Base-by-base conservation (phyloP, 2,329 filamentous ascomycete genomes). In the Trichophaea hybrida region DNA sequence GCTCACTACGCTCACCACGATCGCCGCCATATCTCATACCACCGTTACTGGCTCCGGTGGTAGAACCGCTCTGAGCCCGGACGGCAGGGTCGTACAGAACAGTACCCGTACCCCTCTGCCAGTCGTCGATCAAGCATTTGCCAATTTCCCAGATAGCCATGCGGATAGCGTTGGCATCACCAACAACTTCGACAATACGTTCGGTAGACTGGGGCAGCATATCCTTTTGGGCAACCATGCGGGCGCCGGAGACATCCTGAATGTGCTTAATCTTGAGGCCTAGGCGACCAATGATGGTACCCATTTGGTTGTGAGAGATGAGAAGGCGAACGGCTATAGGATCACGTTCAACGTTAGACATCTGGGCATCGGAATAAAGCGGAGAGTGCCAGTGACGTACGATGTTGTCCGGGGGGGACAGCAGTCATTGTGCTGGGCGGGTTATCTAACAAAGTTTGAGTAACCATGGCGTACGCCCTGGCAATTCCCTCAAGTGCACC, bases 291-390 rank as follows among this genome's bases (percentile, higher is more conserved):
- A 98, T 98, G 75, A 98, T 96, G 69, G 93, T 98, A 64, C 93
- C 93, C 93, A 98, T 98, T 75, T 98, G 93, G 74, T 97, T 97
- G 77, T 98, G 91, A 37, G 93, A 98, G 74, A 98, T 97, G 72
- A 98, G 84, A 35, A 98, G 84, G 71, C 95, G 95, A 73, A 98
- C 87, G 63, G 93, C 93, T 98, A 67, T 24, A 62, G 24, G 57
- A 53, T 44, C 53, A 68, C 66, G 68, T 24, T 69, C 57, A 57
- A 56, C 48, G 54, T 56, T 49, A 61, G 59, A 50, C 43, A 59
- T 31, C 15, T 34, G 55, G 35, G 55, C 32, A 55, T 53, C 34
- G 44, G 15, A 40, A 38, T 8, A 31, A 46, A 15, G 1, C 7
- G 51, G 40, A 62, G 34, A 43, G 49, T 24, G 24, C 24, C 24